Evolutionary conservation across 2,329 filamentous ascomycete species (phyloP), one percentile per base, ranked within the genome.

Genomic region (Beauveria medogensis): DNA sequence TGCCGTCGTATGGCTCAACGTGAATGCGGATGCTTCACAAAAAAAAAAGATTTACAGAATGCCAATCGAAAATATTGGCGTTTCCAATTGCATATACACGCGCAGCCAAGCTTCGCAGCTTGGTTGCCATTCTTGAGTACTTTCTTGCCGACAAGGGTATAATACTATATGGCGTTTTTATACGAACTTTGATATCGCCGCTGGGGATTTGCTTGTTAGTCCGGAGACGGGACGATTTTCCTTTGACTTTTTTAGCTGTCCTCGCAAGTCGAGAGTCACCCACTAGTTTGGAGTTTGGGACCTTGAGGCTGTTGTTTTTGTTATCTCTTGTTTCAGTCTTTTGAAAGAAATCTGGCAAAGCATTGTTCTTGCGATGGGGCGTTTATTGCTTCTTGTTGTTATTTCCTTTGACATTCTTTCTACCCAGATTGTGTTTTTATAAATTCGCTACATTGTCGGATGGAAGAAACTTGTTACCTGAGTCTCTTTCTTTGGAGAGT

Each of bases 1-100:
- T 82, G 46, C 79, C 79, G 30, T 78, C 76, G 14, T 74, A 80
- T 64, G 72, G 74, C 57, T 80, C 77, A 48, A 69, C 71, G 20
- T 55, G 59, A 63, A 51, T 55, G 55, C 62, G 58, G 43, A 40
- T 12, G 30, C 24, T 20, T 9, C 57, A 41, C 62, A 24, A 37
- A 43, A 46, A 55, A 47, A 55, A 20, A 50, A 26, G 24, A 54
- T 14, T 20, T 51, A 41, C 20, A 26, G 52, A 48, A 40, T 20
- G 58, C 51, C 41, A 43, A n/a, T 18, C 18, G n/a, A 24, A 46
- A 14, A 46, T 6, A 14, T n/a, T 40, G 54, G 54, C 43, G 22
- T 22, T 8, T 14, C 3, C 47, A 40, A 56, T 56, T 56, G 43
- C 54, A 59, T 59, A 59, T 59, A 59, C 48, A 59, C 18, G 44